These are phyloP conservation scores for Saturnispora hagleri DNA, from an alignment of 805 yeast species.

Conservation along the genomic window DNA sequence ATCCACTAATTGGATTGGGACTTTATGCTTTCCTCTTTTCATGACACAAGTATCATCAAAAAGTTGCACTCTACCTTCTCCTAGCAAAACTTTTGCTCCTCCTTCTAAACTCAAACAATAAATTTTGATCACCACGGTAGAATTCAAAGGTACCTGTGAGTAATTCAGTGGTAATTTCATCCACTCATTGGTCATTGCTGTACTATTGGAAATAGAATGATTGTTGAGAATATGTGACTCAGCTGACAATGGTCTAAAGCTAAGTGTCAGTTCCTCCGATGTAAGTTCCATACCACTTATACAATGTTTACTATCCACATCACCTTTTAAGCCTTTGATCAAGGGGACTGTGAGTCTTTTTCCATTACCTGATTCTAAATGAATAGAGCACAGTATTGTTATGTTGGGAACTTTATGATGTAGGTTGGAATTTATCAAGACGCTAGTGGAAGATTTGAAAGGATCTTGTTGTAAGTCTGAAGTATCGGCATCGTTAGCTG, in stretches of 20 bases:
- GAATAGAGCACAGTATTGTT: conserved; percentile 7
- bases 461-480: neutral
- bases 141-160: conserved; percentile 56
- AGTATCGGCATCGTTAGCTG: neutral
- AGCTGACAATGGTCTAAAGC: neutral
- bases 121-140: conserved; percentile 51
- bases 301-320: neutral
- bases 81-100: conserved; percentile 41
- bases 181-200: conserved; percentile 35
- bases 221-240: neutral
- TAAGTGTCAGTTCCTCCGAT: neutral
- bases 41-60: conserved; percentile 34
- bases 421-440: conserved; percentile 12
- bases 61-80: conserved; percentile 47
- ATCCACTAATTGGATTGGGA: conserved; percentile 31
- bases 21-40: conserved; percentile 48
- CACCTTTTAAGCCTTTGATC: conserved; percentile 13
- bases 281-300: neutral
- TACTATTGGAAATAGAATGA: neutral
- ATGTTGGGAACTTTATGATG: conserved; percentile 11
- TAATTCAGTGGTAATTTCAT: conserved; percentile 62
- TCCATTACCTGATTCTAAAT: conserved; percentile 30
- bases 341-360: conserved; percentile 37
- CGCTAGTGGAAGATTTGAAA: conserved; percentile 5
- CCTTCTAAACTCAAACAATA: conserved; percentile 58